Evolutionary conservation across 345 rosid genomes (phyloP).

Genomic region (Salix udensis): DNA sequence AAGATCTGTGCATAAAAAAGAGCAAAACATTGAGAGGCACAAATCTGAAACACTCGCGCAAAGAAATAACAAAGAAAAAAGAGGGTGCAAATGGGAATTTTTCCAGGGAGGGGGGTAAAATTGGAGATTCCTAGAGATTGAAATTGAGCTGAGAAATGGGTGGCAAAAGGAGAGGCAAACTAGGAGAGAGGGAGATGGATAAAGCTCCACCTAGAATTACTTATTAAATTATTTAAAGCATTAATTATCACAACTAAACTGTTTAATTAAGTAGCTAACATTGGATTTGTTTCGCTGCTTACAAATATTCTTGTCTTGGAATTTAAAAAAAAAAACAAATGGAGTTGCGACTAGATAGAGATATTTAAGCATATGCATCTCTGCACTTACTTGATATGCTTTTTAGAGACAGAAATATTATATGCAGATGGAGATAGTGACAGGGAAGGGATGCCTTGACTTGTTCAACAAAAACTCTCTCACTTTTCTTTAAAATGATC

Average conservation of each 20-base stretch:
- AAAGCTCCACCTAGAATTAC: conserved; percentile 18
- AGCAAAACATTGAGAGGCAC: conserved; percentile 34
- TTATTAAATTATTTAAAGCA: neutral
- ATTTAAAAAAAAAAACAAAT: neutral
- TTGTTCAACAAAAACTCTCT: conserved; percentile 3
- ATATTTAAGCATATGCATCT: neutral
- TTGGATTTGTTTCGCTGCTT: neutral
- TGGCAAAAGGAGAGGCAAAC: conserved; percentile 33
- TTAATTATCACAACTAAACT: neutral
- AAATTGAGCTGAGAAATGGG: conserved; percentile 16
- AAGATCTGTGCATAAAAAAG: conserved; percentile 42
- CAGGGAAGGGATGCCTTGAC: neutral
- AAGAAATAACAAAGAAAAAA: neutral
- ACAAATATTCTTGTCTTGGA: neutral
- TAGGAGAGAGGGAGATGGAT: conserved; percentile 40
- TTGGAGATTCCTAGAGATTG: neutral
- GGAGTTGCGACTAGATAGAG: neutral
- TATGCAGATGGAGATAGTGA: neutral
- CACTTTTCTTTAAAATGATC: neutral
- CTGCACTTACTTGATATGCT: neutral
- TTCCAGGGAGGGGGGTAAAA: neutral
- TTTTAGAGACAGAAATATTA: neutral
- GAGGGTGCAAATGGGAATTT: conserved; percentile 2
- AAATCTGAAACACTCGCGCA: neutral
- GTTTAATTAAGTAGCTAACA: neutral